Percentiles rank a stretch among this genome's conserved stretches.
Conservation (phyloP, 2,329 filamentous ascomycete species). For the Xylaria sp. region DNA sequence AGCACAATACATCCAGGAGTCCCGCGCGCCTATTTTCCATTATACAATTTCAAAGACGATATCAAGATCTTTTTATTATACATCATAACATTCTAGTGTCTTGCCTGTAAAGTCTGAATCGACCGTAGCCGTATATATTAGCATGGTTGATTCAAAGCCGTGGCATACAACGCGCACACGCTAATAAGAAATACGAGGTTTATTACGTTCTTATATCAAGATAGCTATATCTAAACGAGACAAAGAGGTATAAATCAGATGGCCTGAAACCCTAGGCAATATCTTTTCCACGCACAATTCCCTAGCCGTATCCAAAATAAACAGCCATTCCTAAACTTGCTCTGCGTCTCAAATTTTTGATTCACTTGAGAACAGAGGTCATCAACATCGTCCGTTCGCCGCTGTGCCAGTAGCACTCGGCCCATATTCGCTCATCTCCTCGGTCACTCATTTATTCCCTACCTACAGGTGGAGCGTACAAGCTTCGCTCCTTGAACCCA, state of each 20-base stretch:
- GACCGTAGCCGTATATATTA: too few relatives aligned
- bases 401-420: neutral
- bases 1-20: too few relatives aligned
- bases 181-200: too few relatives aligned
- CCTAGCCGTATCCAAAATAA: neutral
- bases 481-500: too few relatives aligned
- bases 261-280: neutral
- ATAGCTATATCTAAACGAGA: constrained; percentile 36
- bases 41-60: too few relatives aligned
- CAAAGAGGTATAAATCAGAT: neutral
- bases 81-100: too few relatives aligned
- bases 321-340: neutral
- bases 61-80: too few relatives aligned
- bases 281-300: neutral
- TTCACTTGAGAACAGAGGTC: neutral
- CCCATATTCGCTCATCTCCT: neutral
- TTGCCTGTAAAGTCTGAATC: too few relatives aligned
- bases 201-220: constrained; percentile 29
- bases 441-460: neutral
- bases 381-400: neutral
- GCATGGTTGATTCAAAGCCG: too few relatives aligned
- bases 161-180: too few relatives aligned
- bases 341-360: neutral
- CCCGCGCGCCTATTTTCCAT: too few relatives aligned
- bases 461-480: too few relatives aligned